Evolutionary conservation across 768 basidiomycete genomes (phyloP), one percentile per base, ranked within the genome.

Genomic region (Collybia sordida): DNA sequence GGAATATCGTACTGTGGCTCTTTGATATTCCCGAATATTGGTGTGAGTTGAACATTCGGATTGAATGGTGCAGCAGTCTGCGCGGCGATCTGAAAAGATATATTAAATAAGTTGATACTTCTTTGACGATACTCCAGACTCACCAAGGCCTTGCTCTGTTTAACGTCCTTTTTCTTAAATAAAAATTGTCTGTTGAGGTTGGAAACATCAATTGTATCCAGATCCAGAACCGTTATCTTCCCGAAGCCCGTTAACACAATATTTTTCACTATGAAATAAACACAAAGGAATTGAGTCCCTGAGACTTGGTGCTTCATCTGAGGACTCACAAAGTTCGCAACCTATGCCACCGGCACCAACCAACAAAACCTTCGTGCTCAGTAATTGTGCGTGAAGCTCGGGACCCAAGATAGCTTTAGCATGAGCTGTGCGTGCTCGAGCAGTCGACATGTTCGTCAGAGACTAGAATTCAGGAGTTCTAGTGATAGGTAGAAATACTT

Each of bases 331-430:
- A 3, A 99, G 80, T 72, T 99, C 97, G 61, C 96, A 99, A 6
- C 97, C 97, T 62, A 98, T 98, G 0, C 96, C 96, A 39, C 95
- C 95, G 37, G 93, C 93, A 23, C 97, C 97, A 25, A 99, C 96
- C 22, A 98, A 75, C 54, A 99, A 73, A 21, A 97, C 86, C 51
- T 74, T 85, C 5, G 85, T 86, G 37, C 77, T 66, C 3, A 82
- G 72, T 3, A 92, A 73, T 49, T 78, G 77, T 19, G 70, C 64
- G 58, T 82, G 81, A 14, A 93, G 69, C 56, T 88, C 85, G 35
- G 80, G 69, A 6, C 94, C 94, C 3, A 98, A 77, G 49, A 98
- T 87, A 11, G 90, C 86, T 53, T 79, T 72, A 4, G 88, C 86
- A 64, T 94, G 86, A 4, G 72, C 62, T 22, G 72, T 78, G 21